Evolutionary conservation across 176 grass and related monocot genomes (phyloP).

Genomic region (Ensete ventricosum): DNA sequence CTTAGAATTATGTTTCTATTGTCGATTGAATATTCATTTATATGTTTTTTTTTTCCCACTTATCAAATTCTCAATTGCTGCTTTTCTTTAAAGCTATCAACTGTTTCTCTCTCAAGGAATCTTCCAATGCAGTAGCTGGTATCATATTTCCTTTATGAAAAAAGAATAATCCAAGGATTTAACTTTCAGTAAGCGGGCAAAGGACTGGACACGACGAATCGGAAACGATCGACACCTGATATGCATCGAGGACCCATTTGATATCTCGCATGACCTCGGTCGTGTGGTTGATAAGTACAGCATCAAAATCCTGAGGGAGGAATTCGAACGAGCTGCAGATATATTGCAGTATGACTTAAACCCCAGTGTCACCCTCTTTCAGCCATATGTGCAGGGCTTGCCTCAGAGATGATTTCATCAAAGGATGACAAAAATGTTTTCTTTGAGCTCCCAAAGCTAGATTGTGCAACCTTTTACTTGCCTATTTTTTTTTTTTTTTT

Average conservation of each 20-base stretch:
- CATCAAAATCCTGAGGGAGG: slow-evolving; percentile 78
- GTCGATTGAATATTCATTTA: neutral
- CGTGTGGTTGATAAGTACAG: slow-evolving; percentile 73
- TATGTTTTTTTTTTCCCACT: slow-evolving; percentile 2
- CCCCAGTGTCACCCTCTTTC: slow-evolving; percentile 56
- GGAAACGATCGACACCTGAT: slow-evolving; percentile 93
- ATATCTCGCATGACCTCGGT: slow-evolving; percentile 83
- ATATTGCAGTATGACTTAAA: slow-evolving; percentile 68
- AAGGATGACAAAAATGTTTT: neutral
- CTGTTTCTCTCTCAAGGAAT: neutral
- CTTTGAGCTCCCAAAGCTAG: neutral
- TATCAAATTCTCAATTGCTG: neutral
- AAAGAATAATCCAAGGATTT: neutral
- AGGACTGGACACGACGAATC: slow-evolving; percentile 85
- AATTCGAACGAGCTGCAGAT: slow-evolving; percentile 87
- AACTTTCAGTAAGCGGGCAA: slow-evolving; percentile 59
- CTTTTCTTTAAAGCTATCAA: neutral
- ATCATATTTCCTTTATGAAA: slow-evolving; percentile 6
- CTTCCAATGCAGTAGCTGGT: slow-evolving; percentile 1
- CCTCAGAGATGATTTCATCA: neutral
- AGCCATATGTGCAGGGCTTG: slow-evolving; percentile 35
- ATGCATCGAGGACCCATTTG: slow-evolving; percentile 96
- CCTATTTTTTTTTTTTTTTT: neutral
- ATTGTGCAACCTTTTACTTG: neutral
- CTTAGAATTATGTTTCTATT: neutral